Base-by-base conservation (phyloP, 2,329 filamentous ascomycete species). In the Hypoxylon rubiginosum region DNA sequence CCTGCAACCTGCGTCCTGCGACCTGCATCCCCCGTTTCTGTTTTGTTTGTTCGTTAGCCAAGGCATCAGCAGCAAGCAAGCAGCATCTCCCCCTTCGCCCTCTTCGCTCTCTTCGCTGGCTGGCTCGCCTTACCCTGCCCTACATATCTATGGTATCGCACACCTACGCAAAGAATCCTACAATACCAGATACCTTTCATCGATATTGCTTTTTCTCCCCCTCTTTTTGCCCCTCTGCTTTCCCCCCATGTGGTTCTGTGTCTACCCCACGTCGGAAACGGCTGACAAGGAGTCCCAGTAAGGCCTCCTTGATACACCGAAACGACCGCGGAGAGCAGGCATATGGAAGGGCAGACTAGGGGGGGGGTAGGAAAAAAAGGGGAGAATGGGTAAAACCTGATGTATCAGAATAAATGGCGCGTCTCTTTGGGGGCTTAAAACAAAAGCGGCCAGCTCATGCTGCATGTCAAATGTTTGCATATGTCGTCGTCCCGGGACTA, bases 261-360 rank as follows among this genome's bases (percentile, higher is more conserved):
- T 15, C 56, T 56, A 63, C 51, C 60, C 58, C 61, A 54, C 56
- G 49, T 56, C 41, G 46, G 54, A n/a, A 43, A 19, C 39, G 39
- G 39, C 17, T 52, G 57, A 53, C 59, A 45, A 58, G 57, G 53
- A 26, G 21, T 49, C 26, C 69, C 67, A 71, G 62, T 68, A 43
- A 50, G 26, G 30, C 13, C 56, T 67, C 67, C 64, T 54, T 57
- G 69, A 51, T 55, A 66, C 66, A 71, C 69, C 69, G 69, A 69
- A 56, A 43, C 17, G 17, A 19, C 21, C 45, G 28, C 45, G 13
- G 24, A 4, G 5, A 26, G 26, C 24, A 32, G 15, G 15, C 13
- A 10, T 11, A 17, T 26, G 24, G 24, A 28, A n/a, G 28, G 21
- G 13, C 19, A 39, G 36, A 17, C 13, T 21, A 52, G 13, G 30